Percentiles rank a stretch among this genome's conserved stretches.
Evolutionary conservation across 805 yeast species (phyloP).

Genomic region (Barnettozyma pratensis): DNA sequence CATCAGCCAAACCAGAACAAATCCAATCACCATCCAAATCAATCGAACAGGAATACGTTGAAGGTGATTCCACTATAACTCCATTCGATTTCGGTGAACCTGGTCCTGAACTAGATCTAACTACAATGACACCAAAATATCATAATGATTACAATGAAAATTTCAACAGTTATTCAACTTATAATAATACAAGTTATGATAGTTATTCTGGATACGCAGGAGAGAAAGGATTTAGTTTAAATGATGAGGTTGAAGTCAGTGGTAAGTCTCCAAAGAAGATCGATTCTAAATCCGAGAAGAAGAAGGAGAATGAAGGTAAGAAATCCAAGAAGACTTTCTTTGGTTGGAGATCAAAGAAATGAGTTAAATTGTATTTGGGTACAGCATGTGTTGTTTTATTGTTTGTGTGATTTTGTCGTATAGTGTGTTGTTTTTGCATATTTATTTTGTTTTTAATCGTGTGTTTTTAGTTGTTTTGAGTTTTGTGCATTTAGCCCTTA

Average conservation of each 20-base stretch:
- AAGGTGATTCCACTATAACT: slow-evolving; percentile 21
- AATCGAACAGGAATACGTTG: slow-evolving; percentile 7
- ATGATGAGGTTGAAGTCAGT: not conserved
- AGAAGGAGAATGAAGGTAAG: slow-evolving; percentile 1
- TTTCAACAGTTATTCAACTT: not conserved
- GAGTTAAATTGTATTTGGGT: not conserved
- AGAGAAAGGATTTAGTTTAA: too few relatives aligned
- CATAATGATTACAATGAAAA: slow-evolving; percentile 67
- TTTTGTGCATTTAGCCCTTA: not conserved
- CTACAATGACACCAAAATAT: slow-evolving; percentile 21
- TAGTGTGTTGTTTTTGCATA: not conserved
- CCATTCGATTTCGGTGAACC: slow-evolving; percentile 26
- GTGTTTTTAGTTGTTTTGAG: not conserved
- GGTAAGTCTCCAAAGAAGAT: not conserved
- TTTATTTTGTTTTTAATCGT: not conserved
- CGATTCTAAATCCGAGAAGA: not conserved
- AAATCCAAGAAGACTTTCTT: slow-evolving; percentile 10
- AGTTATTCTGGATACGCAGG: too few relatives aligned
- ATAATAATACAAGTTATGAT: too few relatives aligned
- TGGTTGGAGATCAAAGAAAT: slow-evolving; percentile 12
- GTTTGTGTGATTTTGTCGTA: not conserved
- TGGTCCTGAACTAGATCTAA: slow-evolving; percentile 23
- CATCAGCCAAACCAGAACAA: not conserved
- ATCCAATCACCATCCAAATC: not conserved
- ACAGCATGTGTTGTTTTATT: too few relatives aligned